Evolutionary conservation across 2,329 filamentous ascomycete genomes (phyloP), one percentile per base, ranked within the genome.

Genomic region (Pseudogymnoascus verrucosus): DNA sequence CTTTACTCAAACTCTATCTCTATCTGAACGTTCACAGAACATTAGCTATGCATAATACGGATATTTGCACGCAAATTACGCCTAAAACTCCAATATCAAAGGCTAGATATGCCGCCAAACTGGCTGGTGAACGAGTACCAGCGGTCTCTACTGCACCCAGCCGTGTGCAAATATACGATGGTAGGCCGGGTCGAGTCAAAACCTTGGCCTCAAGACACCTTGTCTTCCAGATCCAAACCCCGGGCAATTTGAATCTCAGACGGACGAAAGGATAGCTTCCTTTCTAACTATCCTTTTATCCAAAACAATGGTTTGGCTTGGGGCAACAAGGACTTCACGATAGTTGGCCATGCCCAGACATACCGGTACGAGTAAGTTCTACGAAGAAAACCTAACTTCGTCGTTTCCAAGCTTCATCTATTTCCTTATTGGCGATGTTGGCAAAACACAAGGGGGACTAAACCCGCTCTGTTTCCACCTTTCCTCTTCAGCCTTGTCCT

Each of bases 121-220:
- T 21, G n/a, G 23, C 28, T 57, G 23, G 14, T 36, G 11, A 19
- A 8, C 28, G 51, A 57, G 8, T 19, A 7, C 26, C 26, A 21
- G 21, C 21, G 51, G 12, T 57, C 16, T 12, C 28, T 12, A n/a
- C 28, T 34, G 28, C n/a, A 57, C 28, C 28, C 51, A 10, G 28
- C 51, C 28, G 11, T 34, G n/a, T n/a, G 14, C 4, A 54, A 34
- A 34, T 57, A 34, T 54, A 31, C n/a, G 51, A 57, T n/a, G 28
- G 44, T 12, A 16, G 28, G 44, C 21, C 6, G 14, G 28, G 28
- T 19, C 28, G 26, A 34, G 26, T 57, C 14, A 16, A 57, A 57
- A 57, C 51, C 51, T 57, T 57, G 51, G 51, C 51, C 34, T 57
- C 44, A n/a, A 57, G 51, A 57, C 28, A 34, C n/a, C 51, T 31